Conservation (phyloP, 2,329 filamentous ascomycete species). For the Sporothrix dimorphospora region DNA sequence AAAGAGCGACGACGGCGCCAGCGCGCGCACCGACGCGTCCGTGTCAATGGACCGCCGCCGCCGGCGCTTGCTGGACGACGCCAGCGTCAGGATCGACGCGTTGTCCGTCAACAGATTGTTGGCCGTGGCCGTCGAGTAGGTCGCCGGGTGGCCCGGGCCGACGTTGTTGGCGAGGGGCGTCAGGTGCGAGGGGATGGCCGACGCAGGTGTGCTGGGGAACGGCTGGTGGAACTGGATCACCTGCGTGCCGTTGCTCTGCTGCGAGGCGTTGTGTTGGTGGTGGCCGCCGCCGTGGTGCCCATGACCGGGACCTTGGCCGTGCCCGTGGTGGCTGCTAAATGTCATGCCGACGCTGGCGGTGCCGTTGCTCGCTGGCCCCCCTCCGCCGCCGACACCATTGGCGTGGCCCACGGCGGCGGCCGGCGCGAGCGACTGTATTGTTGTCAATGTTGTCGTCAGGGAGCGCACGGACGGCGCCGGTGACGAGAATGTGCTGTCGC, state of each 20-base stretch:
- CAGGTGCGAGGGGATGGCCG: constrained; percentile 73
- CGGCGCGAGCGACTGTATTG: constrained; percentile 74
- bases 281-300: constrained; percentile 3
- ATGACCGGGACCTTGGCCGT: no score
- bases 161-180: constrained; percentile 48
- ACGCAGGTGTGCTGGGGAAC: constrained; percentile 67
- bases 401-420: constrained; percentile 44
- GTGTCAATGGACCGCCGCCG: constrained; percentile 82
- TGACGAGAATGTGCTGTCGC: constrained; percentile 77
- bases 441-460: constrained; percentile 81
- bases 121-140: constrained; percentile 76
- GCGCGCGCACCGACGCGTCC: constrained; percentile 79
- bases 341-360: constrained; percentile 23
- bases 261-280: constrained; percentile 47
- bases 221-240: constrained; percentile 67
- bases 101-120: constrained; percentile 84
- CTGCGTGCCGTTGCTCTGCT: constrained; percentile 44
- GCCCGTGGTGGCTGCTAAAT: constrained; percentile 42
- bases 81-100: constrained; percentile 81
- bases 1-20: constrained; percentile 82
- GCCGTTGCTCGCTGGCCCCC: constrained; percentile 34
- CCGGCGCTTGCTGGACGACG: constrained; percentile 77
- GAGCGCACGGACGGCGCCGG: constrained; percentile 80
- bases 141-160: constrained; percentile 60
- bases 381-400: constrained; percentile 35